Conservation (phyloP, 1,139 yeast species). For the Debaryomyces subglobosus region DNA sequence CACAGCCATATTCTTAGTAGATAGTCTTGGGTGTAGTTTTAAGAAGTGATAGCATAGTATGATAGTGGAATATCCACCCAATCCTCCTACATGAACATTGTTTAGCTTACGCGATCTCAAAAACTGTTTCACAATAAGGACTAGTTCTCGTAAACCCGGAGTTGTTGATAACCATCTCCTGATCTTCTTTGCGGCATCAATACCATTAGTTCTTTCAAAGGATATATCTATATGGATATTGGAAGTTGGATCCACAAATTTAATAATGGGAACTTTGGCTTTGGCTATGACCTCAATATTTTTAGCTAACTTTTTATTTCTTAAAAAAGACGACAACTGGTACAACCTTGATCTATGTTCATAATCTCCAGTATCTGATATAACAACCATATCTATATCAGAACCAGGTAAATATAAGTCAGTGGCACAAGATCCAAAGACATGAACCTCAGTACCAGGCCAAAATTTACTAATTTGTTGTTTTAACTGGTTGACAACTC, state of each 20-base stretch:
- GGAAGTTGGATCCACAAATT: slow-evolving; percentile 77
- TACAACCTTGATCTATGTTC: slow-evolving; percentile 71
- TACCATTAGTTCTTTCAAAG: slow-evolving; percentile 85
- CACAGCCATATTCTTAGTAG: slow-evolving; percentile 68
- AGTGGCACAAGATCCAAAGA: slow-evolving; percentile 95
- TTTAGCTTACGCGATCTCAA: slow-evolving; percentile 77
- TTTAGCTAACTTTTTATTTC: slow-evolving; percentile 64
- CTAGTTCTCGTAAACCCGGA: slow-evolving; percentile 85
- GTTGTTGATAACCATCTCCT: slow-evolving; percentile 72
- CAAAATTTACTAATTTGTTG: slow-evolving; percentile 62
- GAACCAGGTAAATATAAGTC: slow-evolving; percentile 94
- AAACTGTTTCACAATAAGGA: slow-evolving; percentile 84
- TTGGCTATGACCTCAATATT: slow-evolving; percentile 86
- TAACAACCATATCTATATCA: slow-evolving; percentile 92
- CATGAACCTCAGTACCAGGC: slow-evolving; percentile 82
- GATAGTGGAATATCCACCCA: slow-evolving; percentile 93
- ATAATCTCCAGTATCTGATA: slow-evolving; percentile 65
- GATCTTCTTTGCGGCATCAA: slow-evolving; percentile 81
- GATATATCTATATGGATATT: slow-evolving; percentile 86
- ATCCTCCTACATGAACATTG: slow-evolving; percentile 94
- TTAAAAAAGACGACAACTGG: slow-evolving; percentile 71
- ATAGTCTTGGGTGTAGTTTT: slow-evolving; percentile 75
- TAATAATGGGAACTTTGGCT: slow-evolving; percentile 95
- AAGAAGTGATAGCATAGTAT: slow-evolving; percentile 85
- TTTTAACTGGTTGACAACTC: slow-evolving; percentile 64